phyloP scores from a whole-genome alignment of 1,284 basidiomycete genomes.

The Ceratobasidium sp. region DNA sequence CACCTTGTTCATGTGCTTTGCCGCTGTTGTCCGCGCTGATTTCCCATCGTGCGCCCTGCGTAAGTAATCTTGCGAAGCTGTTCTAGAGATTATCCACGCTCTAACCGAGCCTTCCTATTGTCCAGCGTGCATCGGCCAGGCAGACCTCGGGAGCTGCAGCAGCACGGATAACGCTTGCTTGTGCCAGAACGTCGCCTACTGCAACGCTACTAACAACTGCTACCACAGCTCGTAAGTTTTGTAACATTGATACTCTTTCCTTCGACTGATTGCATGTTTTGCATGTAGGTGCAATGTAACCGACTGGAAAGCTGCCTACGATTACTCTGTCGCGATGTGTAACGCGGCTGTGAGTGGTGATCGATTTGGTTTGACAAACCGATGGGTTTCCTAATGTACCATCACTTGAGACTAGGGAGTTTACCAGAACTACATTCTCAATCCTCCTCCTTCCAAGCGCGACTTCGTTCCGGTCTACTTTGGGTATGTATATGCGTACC shows the following conservation, averaged over 20 bases:
- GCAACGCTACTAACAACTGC: slow-evolving; percentile 44
- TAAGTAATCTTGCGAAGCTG: neutral
- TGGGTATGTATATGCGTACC: neutral
- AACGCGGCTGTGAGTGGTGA: slow-evolving; percentile 5
- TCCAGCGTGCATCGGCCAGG: slow-evolving; percentile 20
- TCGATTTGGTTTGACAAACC: neutral
- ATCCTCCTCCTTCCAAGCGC: too few relatives aligned
- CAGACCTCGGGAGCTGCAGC: slow-evolving; percentile 24
- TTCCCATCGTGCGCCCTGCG: slow-evolving; percentile 28
- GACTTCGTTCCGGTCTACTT: slow-evolving; percentile 1
- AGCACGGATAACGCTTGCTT: slow-evolving; percentile 45
- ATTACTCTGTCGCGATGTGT: slow-evolving; percentile 7
- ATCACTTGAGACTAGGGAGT: neutral
- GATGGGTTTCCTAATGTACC: neutral
- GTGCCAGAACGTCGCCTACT: slow-evolving; percentile 44
- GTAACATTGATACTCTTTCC: neutral
- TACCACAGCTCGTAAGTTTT: slow-evolving; percentile 18
- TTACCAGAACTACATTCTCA: neutral
- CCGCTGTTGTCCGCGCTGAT: slow-evolving; percentile 3
- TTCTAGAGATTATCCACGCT: neutral
- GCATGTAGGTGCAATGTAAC: neutral
- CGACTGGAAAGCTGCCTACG: slow-evolving; percentile 34
- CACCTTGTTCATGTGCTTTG: neutral
- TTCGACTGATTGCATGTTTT: neutral
- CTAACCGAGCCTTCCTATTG: neutral